phyloP scores from a whole-genome alignment of 2,329 filamentous ascomycete species.

The Blumeriella jaapii region DNA sequence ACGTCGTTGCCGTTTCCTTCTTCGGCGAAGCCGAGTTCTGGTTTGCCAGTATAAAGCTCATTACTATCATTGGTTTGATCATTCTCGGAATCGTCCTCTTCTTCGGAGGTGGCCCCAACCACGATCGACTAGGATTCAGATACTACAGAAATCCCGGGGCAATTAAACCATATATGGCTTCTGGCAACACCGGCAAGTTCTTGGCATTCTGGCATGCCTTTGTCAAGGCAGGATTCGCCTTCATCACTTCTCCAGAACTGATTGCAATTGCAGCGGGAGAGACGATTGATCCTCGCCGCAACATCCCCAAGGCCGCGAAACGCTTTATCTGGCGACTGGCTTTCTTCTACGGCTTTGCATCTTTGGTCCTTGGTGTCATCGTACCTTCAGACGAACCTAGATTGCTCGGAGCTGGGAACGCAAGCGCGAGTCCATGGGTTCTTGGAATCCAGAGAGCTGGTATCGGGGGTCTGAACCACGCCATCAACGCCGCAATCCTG shows the following conservation, averaged over 20 bases:
- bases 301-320: slow-evolving; percentile 52
- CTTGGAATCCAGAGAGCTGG: slow-evolving; percentile 53
- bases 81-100: slow-evolving; percentile 26
- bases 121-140: slow-evolving; percentile 9
- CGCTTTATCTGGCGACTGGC: slow-evolving; percentile 49
- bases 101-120: slow-evolving; percentile 8
- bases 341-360: slow-evolving; percentile 48
- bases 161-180: slow-evolving; percentile 6
- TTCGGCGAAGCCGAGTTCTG: slow-evolving; percentile 10
- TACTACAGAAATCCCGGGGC: slow-evolving; percentile 8
- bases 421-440: slow-evolving; percentile 38
- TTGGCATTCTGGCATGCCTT: slow-evolving; percentile 9
- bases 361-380: slow-evolving; percentile 47
- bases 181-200: slow-evolving; percentile 6
- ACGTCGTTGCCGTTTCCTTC: slow-evolving; percentile 8
- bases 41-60: slow-evolving; percentile 25
- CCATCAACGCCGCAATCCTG: slow-evolving; percentile 58
- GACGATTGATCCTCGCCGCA: slow-evolving; percentile 50
- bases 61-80: slow-evolving; percentile 45
- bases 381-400: slow-evolving; percentile 50
- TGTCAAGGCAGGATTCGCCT: slow-evolving; percentile 10
- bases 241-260: slow-evolving; percentile 31
- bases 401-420: slow-evolving; percentile 36
- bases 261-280: slow-evolving; percentile 51
- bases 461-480: slow-evolving; percentile 50